Base-by-base conservation (phyloP, 2,329 filamentous ascomycete species). In the Clonostachys rosea region DNA sequence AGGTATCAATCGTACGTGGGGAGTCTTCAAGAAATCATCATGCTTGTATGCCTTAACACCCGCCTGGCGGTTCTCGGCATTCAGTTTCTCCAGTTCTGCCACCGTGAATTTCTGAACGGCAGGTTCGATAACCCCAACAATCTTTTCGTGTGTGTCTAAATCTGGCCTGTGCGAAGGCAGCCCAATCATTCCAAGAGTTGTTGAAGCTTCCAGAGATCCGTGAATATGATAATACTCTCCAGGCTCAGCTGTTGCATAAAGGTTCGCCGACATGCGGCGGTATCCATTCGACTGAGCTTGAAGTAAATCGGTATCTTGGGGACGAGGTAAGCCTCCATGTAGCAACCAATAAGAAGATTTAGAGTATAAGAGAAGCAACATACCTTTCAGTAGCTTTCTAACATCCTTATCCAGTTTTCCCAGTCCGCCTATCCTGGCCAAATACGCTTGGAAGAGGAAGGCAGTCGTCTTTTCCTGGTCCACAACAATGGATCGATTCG, bases 151-250 rank as follows among this genome's bases (percentile, higher is more conserved):
- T n/a, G 77, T 73, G 8, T 74, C 78, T 47, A 88, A 59, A 42
- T 83, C 79, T 2, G 83, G 79, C 6, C 78, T 69, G 47, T 81
- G 74, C 0, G 83, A 70, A 44, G 83, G 76, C 6, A 89, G 65
- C 0, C 84, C 86, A 54, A 89, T 76, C 84, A 89, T 89, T 41
- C 78, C 73, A 30, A 89, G 66, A 0, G 84, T 86, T 8, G 78
- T 84, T 10, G 79, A 83, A 5, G 86, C 86, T 54, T 89, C 85
- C 1, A 90, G 66, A 1, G 86, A 89, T 41, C 86, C 86, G 59
- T 89, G 86, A 24, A 89, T 85, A 57, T 90, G 86, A 58, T 87
- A 90, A 57, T 81, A 89, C 58, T 84, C 74, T n/a, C 77, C 79
- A 2, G 72, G 66, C n/a, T 72, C 75, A 59, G 80, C 83, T 9